Conservation (phyloP, 129 eudicot species). For the Pseudognaphalium luteoalbum region DNA sequence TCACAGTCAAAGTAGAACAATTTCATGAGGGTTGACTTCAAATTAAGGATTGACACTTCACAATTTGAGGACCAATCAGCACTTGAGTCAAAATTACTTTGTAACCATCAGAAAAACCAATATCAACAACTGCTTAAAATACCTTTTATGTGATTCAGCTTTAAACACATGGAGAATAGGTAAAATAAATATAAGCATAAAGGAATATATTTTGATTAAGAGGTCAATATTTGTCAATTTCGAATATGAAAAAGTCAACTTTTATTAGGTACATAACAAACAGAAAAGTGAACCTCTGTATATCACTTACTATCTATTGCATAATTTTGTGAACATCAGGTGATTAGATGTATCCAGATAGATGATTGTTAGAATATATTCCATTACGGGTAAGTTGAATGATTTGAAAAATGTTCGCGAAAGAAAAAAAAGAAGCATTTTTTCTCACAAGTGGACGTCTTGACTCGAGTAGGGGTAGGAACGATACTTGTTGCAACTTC, state of each 20-base stretch:
- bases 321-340: conserved; percentile 21
- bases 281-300: conserved; percentile 28
- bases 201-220: conserved; percentile 23
- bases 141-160: conserved; percentile 20
- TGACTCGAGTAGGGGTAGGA: conserved; percentile 17
- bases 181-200: conserved; percentile 9
- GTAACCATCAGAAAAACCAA: conserved; percentile 10
- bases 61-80: conserved; percentile 4
- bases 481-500: conserved; percentile 32
- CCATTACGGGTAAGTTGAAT: conserved; percentile 27
- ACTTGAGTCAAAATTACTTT: conserved; percentile 24
- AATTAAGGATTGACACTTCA: conserved; percentile 26
- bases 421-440: conserved; percentile 8
- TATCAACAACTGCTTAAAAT: conserved; percentile 18
- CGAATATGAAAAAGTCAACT: conserved; percentile 30
- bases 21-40: conserved; percentile 29
- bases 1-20: conserved; percentile 32
- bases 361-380: conserved; percentile 30
- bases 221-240: conserved; percentile 34
- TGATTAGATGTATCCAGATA: conserved; percentile 26
- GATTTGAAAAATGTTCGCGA: conserved; percentile 18
- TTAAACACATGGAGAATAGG: conserved; percentile 27
- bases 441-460: conserved; percentile 29
- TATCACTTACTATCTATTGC: conserved; percentile 13
- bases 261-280: conserved; percentile 28